phyloP scores from a whole-genome alignment of 2,329 filamentous ascomycete species.

The Pochonia chlamydosporia region DNA sequence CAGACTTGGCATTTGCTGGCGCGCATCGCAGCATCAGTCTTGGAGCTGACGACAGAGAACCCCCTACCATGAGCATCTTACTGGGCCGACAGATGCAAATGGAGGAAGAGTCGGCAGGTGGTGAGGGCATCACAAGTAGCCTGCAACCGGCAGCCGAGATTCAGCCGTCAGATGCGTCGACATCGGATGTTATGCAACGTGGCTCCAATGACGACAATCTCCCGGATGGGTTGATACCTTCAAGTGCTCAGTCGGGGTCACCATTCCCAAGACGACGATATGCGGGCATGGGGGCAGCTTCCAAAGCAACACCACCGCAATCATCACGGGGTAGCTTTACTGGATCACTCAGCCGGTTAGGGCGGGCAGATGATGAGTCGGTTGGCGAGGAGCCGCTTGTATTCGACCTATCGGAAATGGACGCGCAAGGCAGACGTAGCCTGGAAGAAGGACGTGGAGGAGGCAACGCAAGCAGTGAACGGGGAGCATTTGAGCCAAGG shows the following conservation, averaged over 20 bases:
- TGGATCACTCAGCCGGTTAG: slow-evolving; percentile 31
- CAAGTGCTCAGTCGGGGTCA: slow-evolving; percentile 32
- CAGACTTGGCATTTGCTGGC: slow-evolving; percentile 50
- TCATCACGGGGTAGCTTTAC: slow-evolving; percentile 41
- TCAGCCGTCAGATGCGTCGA: slow-evolving; percentile 28
- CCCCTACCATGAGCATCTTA: slow-evolving; percentile 59
- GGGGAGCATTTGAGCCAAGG: slow-evolving; percentile 33
- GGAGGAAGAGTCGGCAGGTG: slow-evolving; percentile 24
- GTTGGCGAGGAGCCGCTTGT: slow-evolving; percentile 63
- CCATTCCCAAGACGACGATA: slow-evolving; percentile 43
- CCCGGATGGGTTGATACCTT: slow-evolving; percentile 36
- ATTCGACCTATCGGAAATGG: slow-evolving; percentile 69
- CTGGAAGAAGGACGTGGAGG: slow-evolving; percentile 46
- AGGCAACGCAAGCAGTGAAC: slow-evolving; percentile 32
- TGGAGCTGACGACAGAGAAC: slow-evolving; percentile 58
- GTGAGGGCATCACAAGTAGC: slow-evolving; percentile 14
- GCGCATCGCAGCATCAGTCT: slow-evolving; percentile 62
- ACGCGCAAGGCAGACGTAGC: slow-evolving; percentile 51
- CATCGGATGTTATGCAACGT: slow-evolving; percentile 30
- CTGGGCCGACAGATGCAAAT: slow-evolving; percentile 38
- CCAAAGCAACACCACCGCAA: slow-evolving; percentile 36
- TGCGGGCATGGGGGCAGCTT: slow-evolving; percentile 29
- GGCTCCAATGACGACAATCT: slow-evolving; percentile 41
- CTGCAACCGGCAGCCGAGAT: slow-evolving; percentile 39
- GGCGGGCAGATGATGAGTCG: slow-evolving; percentile 40